Base-by-base conservation (phyloP, 2,329 filamentous ascomycete species). In the Plenodomus tracheiphilus region DNA sequence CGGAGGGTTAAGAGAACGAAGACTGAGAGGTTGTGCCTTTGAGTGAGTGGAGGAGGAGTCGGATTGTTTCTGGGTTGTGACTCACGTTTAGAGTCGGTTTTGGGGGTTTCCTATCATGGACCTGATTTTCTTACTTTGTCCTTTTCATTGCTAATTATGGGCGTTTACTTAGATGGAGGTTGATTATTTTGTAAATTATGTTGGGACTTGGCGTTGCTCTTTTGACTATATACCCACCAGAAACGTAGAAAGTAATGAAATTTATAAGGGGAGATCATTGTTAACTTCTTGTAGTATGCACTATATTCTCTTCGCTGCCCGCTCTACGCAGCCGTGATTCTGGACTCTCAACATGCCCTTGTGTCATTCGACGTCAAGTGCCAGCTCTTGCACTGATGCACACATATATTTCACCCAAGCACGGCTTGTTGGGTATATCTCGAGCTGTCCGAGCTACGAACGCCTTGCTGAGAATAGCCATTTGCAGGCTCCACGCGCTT, bases 11-110 rank as follows among this genome's bases (percentile, higher is more conserved):
- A 66, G 55, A 64, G 62, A 55, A 65, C 57, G 41, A 58, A 57
- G 58, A 69, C 58, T 16, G 62, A 66, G 66, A 69, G 50, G 59
- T 60, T 54, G 64, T 54, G 45, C 68, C 68, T 16, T 48, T 71
- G 55, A 59, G 45, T 50, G 62, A 62, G 13, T 62, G 56, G 51
- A 45, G 56, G 37, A 51, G 59, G 38, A 41, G 39, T 37, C 47
- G 21, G 34, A 32, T 61, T 22, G 18, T 51, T 17, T 41, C 34
- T 37, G 43, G 37, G 18, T 25, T 39, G 32, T 46, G 42, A 42
- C 34, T 35, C 8, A 18, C 9, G 4, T 37, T 18, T 3, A 8
- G 4, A 9, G 35, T 18, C 3, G 16, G 28, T 4, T 32, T 32
- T 10, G 15, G 11, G 28, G 13, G 28, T 10, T 11, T 32, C 13